Evolutionary conservation across 106 monocot species (phyloP), one percentile per base, ranked within the genome.

Genomic region (Xerophyta viscosa): DNA sequence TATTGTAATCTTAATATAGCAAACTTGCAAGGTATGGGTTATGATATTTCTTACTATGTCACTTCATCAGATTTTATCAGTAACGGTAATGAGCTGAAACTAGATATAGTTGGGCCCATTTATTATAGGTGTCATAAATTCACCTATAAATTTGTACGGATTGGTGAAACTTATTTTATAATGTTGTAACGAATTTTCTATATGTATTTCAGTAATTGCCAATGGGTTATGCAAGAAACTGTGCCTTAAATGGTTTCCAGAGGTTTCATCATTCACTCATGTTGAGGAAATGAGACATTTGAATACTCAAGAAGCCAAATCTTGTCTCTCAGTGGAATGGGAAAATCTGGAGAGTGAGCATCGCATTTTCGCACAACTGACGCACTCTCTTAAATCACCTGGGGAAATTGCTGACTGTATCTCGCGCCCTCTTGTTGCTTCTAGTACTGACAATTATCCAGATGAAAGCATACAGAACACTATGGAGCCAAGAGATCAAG

Each of bases 401-500:
- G 5, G 20, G 8, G 29, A 45, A 54, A 48, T 18, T 65, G 59
- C 29, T 15, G 70, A 76, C 20, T 83, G 74, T 58, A 64, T 72
- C 24, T 21, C 48, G 43, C 13, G 48, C 19, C 44, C 87, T 41
- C 66, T 93, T 41, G 41, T 57, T 41, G 93, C 87, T 37, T 93
- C 93, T 13, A 93, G 87, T 54, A 93, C 93, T 52, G 93, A 93
- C 46, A 83, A 84, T 63, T 83, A 66, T 68, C 87, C 87, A 25
- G 66, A 61, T 57, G 96, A 98, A 71, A 69, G 82, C 54, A 86
- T 89, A 33, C 65, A 68, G 8, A 68, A 86, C 54, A 98, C 96
- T 37, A 39, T 89, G 51, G 73, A 71, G 10, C 68, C 81, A 17
- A 54, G 20, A 37, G 69, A 86, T 30, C 31, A 21, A 44, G 63